Evolutionary conservation across 352 stramenopile species (phyloP), one percentile per base, ranked within the genome.

Genomic region (Aphanomyces cochlioides): DNA sequence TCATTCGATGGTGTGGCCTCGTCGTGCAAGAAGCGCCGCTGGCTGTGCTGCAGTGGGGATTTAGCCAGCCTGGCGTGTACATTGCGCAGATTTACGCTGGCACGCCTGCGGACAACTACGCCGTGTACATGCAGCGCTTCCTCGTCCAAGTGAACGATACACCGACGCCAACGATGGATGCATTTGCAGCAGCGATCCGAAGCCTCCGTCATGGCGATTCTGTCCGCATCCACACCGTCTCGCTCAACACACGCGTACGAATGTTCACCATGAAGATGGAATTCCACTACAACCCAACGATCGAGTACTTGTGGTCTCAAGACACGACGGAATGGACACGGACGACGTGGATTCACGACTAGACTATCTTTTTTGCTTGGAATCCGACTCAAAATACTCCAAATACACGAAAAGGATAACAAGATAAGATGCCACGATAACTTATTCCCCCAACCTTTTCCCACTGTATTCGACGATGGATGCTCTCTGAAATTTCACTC

Each of bases 1-100:
- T 86, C 12, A 56, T 86, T 39, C 58, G 79, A 28, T 86, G 78
- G 76, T 70, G 54, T 12, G 79, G 79, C 2, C 57, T 82, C 28
- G 72, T 83, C 59, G 36, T 86, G 3, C 79, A 86, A 56, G 73
- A 41, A 39, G 66, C 78, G 17, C 79, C 83, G 50, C 69, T 76
- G 3, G 47, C 74, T 8, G 75, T 81, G 6, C 56, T 58, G 21
- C 75, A 59, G 19, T 43, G 37, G 48, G 76, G 77, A 38, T 83
- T 78, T 64, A n/a, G 74, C 34, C 77, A 71, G 3, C 58, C 47
- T 19, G 37, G 15, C 3, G 70, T 79, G 7, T 84, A 83, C 58
- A 63, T 73, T 47, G 82, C 77, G 12, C 54, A 69, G 7, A 81
- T 77, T 74, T 73, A 56, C 60, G 73, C 78, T 66, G 79, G 79